Evolutionary conservation across 495 filamentous ascomycete species (phyloP).

Genomic region (Cercophora samala): DNA sequence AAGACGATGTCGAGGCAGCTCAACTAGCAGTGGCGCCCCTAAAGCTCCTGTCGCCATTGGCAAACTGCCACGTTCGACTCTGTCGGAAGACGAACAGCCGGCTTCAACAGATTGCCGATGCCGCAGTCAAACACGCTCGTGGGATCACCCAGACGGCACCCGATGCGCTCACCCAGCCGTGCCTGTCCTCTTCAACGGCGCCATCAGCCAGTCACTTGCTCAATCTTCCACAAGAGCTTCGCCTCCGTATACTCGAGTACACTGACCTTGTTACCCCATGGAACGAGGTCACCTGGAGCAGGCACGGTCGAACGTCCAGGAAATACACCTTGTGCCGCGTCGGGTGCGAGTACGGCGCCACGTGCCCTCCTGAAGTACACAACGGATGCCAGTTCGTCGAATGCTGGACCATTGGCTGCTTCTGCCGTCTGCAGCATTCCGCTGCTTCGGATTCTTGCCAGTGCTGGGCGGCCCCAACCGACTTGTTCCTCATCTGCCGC

Average conservation of each 20-base stretch:
- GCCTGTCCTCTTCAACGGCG: background rate
- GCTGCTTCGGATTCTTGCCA: constrained; percentile 3
- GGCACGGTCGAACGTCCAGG: background rate
- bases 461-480: constrained; percentile 11
- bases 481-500: constrained; percentile 12
- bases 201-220: background rate
- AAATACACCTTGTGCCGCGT: background rate
- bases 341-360: background rate
- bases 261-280: constrained; percentile 15
- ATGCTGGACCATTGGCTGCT: constrained; percentile 12
- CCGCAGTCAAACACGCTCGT: constrained; percentile 2
- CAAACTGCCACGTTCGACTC: constrained; percentile 13
- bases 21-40: constrained; percentile 1
- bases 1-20: background rate
- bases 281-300: constrained; percentile 8
- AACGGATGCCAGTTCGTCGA: constrained; percentile 3
- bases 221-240: constrained; percentile 11
- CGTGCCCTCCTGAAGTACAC: background rate
- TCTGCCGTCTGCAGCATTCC: constrained; percentile 3
- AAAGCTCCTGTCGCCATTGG: constrained; percentile 3
- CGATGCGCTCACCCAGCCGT: background rate
- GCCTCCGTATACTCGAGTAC: constrained; percentile 11
- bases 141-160: constrained; percentile 2
- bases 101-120: constrained; percentile 11
- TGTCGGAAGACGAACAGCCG: background rate